These are phyloP conservation scores for Sporothrix pallida DNA, from an alignment of 2,329 filamentous ascomycete species.

Conservation along the genomic window DNA sequence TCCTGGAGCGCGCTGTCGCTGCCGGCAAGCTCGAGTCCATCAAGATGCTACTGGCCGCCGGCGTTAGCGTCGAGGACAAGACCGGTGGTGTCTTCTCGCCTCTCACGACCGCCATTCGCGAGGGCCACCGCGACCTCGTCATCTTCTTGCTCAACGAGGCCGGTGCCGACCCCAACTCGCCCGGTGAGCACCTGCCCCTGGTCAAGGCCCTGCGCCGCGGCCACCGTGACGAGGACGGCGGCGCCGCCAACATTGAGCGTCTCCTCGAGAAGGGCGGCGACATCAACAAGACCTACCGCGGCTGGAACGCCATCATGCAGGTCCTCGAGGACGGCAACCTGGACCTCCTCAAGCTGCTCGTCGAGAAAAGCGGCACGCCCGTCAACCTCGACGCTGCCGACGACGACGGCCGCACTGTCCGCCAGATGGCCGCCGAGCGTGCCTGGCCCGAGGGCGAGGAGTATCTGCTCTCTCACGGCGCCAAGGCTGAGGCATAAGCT, in stretches of 20 bases:
- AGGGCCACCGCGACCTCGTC: constrained; percentile 57
- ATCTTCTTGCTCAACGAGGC: constrained; percentile 52
- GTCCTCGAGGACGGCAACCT: constrained; percentile 68
- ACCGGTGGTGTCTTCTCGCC: constrained; percentile 73
- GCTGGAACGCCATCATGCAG: constrained; percentile 70
- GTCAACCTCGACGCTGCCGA: constrained; percentile 41
- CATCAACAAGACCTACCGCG: constrained; percentile 70
- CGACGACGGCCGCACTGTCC: constrained; percentile 48
- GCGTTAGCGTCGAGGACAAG: constrained; percentile 72
- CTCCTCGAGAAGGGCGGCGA: constrained; percentile 68
- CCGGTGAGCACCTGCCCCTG: constrained; percentile 72
- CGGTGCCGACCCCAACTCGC: constrained; percentile 44
- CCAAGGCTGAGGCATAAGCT: constrained; percentile 7
- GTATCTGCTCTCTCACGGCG: constrained; percentile 47
- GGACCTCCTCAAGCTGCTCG: constrained; percentile 58
- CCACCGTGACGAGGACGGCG: constrained; percentile 60
- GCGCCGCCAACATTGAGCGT: constrained; percentile 58
- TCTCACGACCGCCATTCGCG: constrained; percentile 40
- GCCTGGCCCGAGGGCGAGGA: constrained; percentile 64
- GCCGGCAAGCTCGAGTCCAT: constrained; percentile 71
- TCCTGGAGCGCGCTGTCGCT: constrained; percentile 43
- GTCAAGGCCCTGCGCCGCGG: constrained; percentile 71
- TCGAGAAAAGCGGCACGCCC: constrained; percentile 42
- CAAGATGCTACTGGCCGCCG: constrained; percentile 67
- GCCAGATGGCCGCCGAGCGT: constrained; percentile 63